Evolutionary conservation across 73 alveolate genomes (phyloP).

Genomic region (Uronychia binucleata): DNA sequence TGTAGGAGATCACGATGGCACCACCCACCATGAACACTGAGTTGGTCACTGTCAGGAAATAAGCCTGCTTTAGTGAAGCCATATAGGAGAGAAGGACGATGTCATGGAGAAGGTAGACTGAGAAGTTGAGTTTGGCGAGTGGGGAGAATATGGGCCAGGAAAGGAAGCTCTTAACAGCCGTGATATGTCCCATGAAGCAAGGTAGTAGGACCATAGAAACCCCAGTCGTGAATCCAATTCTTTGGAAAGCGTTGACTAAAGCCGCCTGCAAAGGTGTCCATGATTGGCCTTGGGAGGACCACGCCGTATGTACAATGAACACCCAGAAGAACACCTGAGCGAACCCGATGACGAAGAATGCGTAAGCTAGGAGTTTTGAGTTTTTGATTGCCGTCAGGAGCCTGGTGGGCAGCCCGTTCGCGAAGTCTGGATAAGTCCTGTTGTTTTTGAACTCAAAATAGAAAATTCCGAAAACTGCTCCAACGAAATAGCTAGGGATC

Average conservation of each 20-base stretch:
- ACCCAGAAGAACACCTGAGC: slow-evolving; percentile 14
- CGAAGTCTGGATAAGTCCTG: slow-evolving; percentile 6
- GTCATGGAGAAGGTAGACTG: slow-evolving; percentile 9
- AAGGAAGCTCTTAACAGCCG: slow-evolving; percentile 25
- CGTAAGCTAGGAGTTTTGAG: slow-evolving; percentile 16
- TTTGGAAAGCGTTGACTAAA: slow-evolving; percentile 14
- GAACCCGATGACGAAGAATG: slow-evolving; percentile 6
- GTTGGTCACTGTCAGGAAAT: background rate
- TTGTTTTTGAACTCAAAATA: slow-evolving; percentile 4
- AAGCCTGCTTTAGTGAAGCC: background rate
- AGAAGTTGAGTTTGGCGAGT: slow-evolving; percentile 11
- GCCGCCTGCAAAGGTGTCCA: slow-evolving; percentile 12
- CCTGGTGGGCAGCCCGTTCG: background rate
- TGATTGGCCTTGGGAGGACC: background rate
- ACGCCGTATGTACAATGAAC: slow-evolving; percentile 29
- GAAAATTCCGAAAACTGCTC: slow-evolving; percentile 10
- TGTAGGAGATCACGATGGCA: background rate
- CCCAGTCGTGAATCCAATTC: slow-evolving; percentile 37
- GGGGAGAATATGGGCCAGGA: slow-evolving; percentile 21
- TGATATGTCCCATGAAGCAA: slow-evolving; percentile 11
- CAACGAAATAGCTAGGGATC: background rate
- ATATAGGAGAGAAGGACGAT: background rate
- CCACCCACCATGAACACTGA: background rate
- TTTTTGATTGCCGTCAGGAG: background rate
- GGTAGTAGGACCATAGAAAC: slow-evolving; percentile 36